A percentile compares a stretch with the other conserved stretches of the same genome.
These are phyloP conservation scores for Eustoma russellianum DNA, from an alignment of 257 asterid genomes.

Conservation along the genomic window DNA sequence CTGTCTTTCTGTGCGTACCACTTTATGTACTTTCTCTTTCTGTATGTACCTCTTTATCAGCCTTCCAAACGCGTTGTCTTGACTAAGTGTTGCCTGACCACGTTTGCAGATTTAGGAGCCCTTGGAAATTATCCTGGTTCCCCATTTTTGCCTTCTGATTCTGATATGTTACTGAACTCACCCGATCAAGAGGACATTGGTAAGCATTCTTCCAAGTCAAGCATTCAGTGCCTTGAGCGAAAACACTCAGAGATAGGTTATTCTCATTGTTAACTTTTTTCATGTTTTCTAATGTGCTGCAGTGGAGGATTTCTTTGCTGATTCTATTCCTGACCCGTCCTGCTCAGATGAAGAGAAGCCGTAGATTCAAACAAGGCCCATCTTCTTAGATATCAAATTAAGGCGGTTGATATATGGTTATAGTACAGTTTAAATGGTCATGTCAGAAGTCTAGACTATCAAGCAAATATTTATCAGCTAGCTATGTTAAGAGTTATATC, in stretches of 20 bases:
- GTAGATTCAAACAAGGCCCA: constrained; percentile 22
- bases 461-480: too few relatives aligned
- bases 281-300: constrained; percentile 14
- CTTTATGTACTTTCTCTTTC: too few relatives aligned
- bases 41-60: neutral
- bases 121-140: constrained; percentile 91
- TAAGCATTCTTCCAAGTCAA: constrained; percentile 14
- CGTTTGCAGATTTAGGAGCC: constrained; percentile 75
- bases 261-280: too few relatives aligned
- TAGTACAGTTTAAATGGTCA: too few relatives aligned
- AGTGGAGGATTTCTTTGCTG: constrained; percentile 95
- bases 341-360: constrained; percentile 84
- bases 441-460: too few relatives aligned
- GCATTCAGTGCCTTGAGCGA: neutral
- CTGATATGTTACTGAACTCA: constrained; percentile 87
- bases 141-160: constrained; percentile 89
- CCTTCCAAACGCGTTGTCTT: neutral
- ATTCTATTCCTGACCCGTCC: constrained; percentile 57
- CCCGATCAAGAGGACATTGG: constrained; percentile 90
- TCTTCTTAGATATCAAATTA: too few relatives aligned
- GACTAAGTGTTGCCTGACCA: constrained; percentile 1
- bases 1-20: too few relatives aligned
- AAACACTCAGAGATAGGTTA: neutral
- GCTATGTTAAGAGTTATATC: too few relatives aligned
- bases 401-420: too few relatives aligned